These are phyloP conservation scores for Phialophora verrucosa DNA, from an alignment of 2,329 filamentous ascomycete genomes.

Conservation along the genomic window DNA sequence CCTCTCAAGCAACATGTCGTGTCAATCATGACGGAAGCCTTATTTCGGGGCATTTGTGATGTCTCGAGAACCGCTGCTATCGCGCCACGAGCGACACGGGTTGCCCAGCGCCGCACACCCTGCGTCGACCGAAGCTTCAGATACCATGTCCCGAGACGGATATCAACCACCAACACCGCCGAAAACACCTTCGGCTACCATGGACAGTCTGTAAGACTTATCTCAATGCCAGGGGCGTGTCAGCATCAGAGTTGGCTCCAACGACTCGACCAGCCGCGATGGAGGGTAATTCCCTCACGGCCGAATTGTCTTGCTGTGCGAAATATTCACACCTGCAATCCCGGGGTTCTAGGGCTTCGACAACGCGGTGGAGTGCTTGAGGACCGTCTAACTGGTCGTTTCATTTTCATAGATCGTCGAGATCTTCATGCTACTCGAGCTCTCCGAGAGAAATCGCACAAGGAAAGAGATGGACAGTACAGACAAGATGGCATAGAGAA, in stretches of 20 bases:
- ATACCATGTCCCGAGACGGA: constrained; percentile 39
- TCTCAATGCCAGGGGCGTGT: not conserved
- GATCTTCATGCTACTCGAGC: constrained; percentile 19
- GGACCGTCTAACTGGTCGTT: not conserved
- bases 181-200: not conserved
- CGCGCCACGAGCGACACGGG: constrained; percentile 24
- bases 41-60: constrained; percentile 35
- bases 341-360: not conserved
- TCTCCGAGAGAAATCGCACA: constrained; percentile 38
- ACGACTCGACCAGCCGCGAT: not conserved
- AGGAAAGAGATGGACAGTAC: constrained; percentile 44
- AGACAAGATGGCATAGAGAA: constrained; percentile 31
- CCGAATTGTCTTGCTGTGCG: not conserved
- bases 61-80: constrained; percentile 29
- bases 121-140: constrained; percentile 29
- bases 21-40: constrained; percentile 32
- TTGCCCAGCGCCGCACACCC: constrained; percentile 26
- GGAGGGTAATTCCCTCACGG: not conserved
- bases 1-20: constrained; percentile 23
- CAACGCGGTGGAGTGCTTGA: not conserved
- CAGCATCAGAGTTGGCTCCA: not conserved
- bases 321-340: not conserved
- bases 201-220: not conserved
- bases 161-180: constrained; percentile 23
- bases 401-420: constrained; percentile 23